Evolutionary conservation across 176 grass and related monocot genomes (phyloP).

Genomic region (Ensete glaucum): DNA sequence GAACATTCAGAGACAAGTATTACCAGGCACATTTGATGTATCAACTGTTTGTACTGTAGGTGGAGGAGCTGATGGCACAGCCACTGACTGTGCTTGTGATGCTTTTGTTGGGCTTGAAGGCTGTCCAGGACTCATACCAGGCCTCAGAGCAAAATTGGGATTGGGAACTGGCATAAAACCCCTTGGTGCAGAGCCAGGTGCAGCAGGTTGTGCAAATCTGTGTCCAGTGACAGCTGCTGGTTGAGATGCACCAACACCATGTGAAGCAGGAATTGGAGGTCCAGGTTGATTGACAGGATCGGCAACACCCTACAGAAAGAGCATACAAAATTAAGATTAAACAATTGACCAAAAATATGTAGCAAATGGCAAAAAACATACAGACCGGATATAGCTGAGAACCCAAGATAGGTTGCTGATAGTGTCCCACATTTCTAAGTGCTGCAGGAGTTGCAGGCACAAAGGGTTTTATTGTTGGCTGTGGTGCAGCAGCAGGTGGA

Average conservation of each 20-base stretch:
- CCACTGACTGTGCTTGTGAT: constrained; percentile 27
- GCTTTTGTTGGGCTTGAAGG: constrained; percentile 73
- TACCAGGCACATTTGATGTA: constrained; percentile 91
- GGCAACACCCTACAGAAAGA: constrained; percentile 23
- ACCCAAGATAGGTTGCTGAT: constrained; percentile 79
- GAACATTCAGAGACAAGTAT: background rate
- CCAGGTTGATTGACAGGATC: constrained; percentile 42
- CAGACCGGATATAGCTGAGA: constrained; percentile 78
- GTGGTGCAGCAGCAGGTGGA: constrained; percentile 25
- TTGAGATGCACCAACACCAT: constrained; percentile 32
- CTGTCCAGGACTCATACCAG: constrained; percentile 54
- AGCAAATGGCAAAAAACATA: constrained; percentile 18
- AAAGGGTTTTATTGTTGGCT: constrained; percentile 54
- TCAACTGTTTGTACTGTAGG: constrained; percentile 77
- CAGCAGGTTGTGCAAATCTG: constrained; percentile 51
- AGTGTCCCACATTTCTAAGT: constrained; percentile 85
- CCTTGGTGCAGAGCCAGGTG: constrained; percentile 34
- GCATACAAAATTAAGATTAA: constrained; percentile 4
- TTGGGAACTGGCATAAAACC: constrained; percentile 57
- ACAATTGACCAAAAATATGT: background rate
- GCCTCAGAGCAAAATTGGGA: constrained; percentile 57
- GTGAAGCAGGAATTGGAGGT: constrained; percentile 24
- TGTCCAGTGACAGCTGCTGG: constrained; percentile 32
- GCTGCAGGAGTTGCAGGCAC: constrained; percentile 47
- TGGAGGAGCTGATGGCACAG: constrained; percentile 57